Evolutionary conservation across 768 basidiomycete genomes (phyloP), one percentile per base, ranked within the genome.

Genomic region (Tulasnella calospora): DNA sequence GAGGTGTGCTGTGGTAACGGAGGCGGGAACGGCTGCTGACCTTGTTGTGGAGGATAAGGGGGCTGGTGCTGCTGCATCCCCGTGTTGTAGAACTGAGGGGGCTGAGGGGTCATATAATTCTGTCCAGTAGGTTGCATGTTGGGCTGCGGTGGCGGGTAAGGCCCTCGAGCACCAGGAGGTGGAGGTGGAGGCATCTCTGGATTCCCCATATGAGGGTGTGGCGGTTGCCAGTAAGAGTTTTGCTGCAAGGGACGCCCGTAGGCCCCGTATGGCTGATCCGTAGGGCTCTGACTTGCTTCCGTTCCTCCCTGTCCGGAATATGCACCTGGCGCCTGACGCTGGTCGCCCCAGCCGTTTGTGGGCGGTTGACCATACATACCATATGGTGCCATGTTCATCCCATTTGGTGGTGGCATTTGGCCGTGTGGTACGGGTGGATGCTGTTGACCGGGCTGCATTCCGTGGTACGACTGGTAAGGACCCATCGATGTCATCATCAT

Each of bases 291-390:
- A 67, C 27, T 35, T 19, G 61, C 10, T 23, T 67, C 61, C 13
- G 61, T 6, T 67, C 61, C 61, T 61, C 51, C n/a, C 79, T 46
- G 72, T 55, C 47, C 47, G 44, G 27, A 30, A 36, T 47, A 77
- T 57, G 27, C 33, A 35, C 40, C 40, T 12, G 44, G 47, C 71
- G 83, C 82, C 83, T 23, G 83, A 81, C 61, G 61, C 1, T 67
- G 61, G 33, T 67, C 61, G 13, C 30, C 61, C 61, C 61, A 67
- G 33, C 61, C 61, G 33, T 67, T 67, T 21, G 83, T 80, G 21
- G 85, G 84, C 27, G 85, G 83, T 67, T 82, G 83, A 8, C 77
- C 81, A 74, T 83, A 85, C 41, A 83, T 81, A 72, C 79, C 77
- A 70, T 84, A 85, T 19, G 79, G 82, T 2, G 81, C 44, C 30